These are phyloP conservation scores for Cystofilobasidium ferigula DNA, from an alignment of 768 basidiomycete species.

Conservation along the genomic window DNA sequence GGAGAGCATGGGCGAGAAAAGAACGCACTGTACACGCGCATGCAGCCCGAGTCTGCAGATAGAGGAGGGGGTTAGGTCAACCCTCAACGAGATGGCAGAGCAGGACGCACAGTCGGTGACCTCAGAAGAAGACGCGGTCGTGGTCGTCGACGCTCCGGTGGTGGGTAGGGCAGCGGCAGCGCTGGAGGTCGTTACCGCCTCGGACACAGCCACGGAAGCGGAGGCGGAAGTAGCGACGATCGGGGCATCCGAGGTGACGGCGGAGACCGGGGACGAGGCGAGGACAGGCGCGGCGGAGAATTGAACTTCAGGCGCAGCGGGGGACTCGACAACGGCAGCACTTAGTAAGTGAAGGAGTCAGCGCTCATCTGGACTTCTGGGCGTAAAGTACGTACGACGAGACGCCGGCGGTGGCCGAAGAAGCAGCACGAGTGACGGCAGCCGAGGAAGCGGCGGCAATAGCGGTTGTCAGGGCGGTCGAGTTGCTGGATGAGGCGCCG, in stretches of 20 bases:
- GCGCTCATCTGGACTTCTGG: too few species aligned
- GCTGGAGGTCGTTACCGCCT: neutral
- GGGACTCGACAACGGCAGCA: too few species aligned
- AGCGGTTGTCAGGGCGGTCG: neutral
- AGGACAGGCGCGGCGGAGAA: too few species aligned
- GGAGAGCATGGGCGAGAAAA: too few species aligned
- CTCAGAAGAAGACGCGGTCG: neutral
- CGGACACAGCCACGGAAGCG: neutral
- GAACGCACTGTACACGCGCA: neutral
- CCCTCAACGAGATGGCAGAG: neutral
- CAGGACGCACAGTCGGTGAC: neutral
- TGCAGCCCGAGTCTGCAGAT: neutral
- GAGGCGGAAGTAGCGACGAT: neutral
- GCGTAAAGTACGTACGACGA: too few species aligned
- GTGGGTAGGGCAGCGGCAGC: neutral
- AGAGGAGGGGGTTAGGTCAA: neutral
- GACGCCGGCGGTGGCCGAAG: neutral
- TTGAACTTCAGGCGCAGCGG: too few species aligned
- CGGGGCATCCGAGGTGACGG: too few species aligned
- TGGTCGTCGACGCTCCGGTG: neutral
- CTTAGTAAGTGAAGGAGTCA: too few species aligned
- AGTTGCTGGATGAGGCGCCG: neutral
- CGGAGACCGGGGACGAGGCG: neutral
- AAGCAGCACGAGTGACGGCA: neutral
- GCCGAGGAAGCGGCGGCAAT: neutral